Base-by-base conservation (phyloP, 2,329 filamentous ascomycete genomes). In the Bipolaris gigantea region DNA sequence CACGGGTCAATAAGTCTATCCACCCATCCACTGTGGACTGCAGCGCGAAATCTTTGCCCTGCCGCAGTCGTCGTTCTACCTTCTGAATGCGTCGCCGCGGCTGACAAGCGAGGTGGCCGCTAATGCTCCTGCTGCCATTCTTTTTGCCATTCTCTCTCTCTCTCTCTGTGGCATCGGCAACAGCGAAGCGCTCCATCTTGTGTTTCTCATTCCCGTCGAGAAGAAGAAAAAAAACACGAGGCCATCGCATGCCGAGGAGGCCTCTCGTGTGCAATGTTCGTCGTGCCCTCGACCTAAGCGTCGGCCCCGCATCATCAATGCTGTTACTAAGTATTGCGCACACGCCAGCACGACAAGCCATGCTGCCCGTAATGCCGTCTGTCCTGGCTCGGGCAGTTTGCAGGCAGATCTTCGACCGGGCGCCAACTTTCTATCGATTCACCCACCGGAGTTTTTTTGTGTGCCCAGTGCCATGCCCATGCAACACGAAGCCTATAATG, bases 401-500 rank as follows among this genome's bases (percentile, higher is more conserved):
- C 61, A 66, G 65, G 59, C 57, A 62, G 70, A 74, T 73, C 71
- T 55, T 65, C 62, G 46, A 65, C 64, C n/a, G n/a, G 62, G 65
- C 62, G 61, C 66, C 65, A 63, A 64, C 54, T 54, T 60, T 46
- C 55, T 67, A 65, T 70, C 65, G 61, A 63, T 64, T 63, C 62
- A 66, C 59, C 61, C 65, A 62, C 70, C 70, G 71, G 70, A 73
- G 65, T 62, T 65, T 72, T 74, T 68, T 67, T 56, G 60, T 63
- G 47, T 39, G 36, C 38, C 30, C 36, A 33, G 62, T 50, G 52
- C 64, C 57, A 55, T 55, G 53, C 58, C 47, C 60, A 62, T 61
- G 57, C 63, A 56, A 54, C 52, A 51, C 49, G 55, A 60, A 48
- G 57, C 55, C 63, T 66, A 63, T 64, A 66, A 42, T 53, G 61